phyloP scores from a whole-genome alignment of 2,329 filamentous ascomycete genomes.

The Xylariaceae sp. region DNA sequence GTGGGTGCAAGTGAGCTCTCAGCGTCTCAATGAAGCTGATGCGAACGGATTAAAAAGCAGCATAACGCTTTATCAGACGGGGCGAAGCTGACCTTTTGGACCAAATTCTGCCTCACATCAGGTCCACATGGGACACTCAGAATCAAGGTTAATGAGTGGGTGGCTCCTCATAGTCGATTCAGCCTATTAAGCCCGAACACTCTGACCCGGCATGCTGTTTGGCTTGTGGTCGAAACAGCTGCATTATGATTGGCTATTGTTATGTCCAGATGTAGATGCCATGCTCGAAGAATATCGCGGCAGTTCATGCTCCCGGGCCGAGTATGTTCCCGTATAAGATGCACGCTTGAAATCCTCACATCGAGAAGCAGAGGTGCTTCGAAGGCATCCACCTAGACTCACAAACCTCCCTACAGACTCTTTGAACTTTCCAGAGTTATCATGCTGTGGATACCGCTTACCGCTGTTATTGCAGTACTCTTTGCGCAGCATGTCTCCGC shows the following conservation, averaged over 20 bases:
- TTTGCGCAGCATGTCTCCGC: conserved; percentile 30
- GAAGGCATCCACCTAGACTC: neutral
- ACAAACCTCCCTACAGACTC: no score
- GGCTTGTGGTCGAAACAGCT: conserved; percentile 11
- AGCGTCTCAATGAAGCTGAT: no score
- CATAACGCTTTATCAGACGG: no score
- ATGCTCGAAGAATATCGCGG: conserved; percentile 13
- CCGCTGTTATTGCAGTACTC: conserved; percentile 22
- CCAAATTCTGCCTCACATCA: no score
- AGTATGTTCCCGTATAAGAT: conserved; percentile 18
- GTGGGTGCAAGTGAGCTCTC: no score
- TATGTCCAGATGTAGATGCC: conserved; percentile 7
- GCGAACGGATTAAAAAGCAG: no score
- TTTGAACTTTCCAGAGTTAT: neutral
- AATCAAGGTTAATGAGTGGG: conserved; percentile 1
- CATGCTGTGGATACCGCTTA: conserved; percentile 29
- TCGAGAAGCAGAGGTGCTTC: neutral
- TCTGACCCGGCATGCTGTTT: conserved; percentile 10
- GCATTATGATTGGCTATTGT: conserved; percentile 10
- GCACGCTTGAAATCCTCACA: neutral
- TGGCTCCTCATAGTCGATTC: conserved; percentile 12
- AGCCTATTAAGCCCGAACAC: conserved; percentile 15
- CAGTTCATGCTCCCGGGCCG: conserved; percentile 13
- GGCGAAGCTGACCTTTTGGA: no score
- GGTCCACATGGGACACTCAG: no score